Conservation (phyloP, 2,329 filamentous ascomycete genomes). For the Diaporthe caulivora region DNA sequence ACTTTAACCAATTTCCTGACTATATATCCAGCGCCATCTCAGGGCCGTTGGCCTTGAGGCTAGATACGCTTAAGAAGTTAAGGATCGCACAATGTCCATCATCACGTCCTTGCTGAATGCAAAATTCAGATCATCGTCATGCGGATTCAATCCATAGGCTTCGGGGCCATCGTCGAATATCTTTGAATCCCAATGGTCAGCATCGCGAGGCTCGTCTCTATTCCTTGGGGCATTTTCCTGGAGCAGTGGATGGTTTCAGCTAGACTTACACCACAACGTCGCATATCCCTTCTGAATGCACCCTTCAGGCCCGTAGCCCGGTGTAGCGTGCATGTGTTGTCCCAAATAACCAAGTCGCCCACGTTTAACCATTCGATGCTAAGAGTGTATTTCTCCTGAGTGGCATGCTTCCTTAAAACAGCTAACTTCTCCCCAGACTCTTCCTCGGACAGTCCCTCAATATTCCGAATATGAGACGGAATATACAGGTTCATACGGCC, state of each 20-base stretch:
- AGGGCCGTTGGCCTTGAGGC: too few species aligned
- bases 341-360: conserved; percentile 42
- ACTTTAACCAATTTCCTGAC: not conserved
- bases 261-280: conserved; percentile 26
- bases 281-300: not conserved
- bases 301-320: conserved; percentile 30
- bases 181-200: not conserved
- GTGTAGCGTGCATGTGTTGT: conserved; percentile 41
- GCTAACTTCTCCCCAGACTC: conserved; percentile 50
- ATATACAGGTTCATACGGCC: conserved; percentile 60
- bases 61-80: not conserved
- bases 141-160: not conserved
- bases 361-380: conserved; percentile 39
- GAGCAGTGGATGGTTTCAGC: not conserved
- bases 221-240: not conserved
- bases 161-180: conserved; percentile 8
- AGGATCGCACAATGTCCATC: not conserved
- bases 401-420: conserved; percentile 32
- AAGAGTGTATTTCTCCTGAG: conserved; percentile 36
- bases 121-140: conserved; percentile 10
- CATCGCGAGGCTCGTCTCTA: not conserved
- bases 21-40: not conserved
- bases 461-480: conserved; percentile 57
- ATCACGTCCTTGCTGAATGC: conserved; percentile 12
- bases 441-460: conserved; percentile 50